Evolutionary conservation across 164 flowering plant genomes (phyloP), one percentile per base, ranked within the genome.

Genomic region (Berberis vulgaris): DNA sequence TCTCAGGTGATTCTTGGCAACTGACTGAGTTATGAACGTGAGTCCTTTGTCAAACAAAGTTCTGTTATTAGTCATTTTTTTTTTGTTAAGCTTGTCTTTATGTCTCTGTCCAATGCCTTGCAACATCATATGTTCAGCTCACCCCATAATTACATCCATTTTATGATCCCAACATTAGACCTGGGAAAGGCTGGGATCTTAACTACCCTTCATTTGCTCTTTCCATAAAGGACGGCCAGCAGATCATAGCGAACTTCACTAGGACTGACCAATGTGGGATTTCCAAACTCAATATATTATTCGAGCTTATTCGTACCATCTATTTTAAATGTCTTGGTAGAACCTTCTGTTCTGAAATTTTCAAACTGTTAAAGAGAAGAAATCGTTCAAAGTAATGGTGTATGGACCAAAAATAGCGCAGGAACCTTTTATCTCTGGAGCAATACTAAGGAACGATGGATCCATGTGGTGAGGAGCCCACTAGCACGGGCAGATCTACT

Each of bases 121-220:
- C 26, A 26, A 26, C 26, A 0, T 26, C 26, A 26, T 26, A 26
- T 0, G 26, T 26, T 26, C 26, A 26, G 26, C 26, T 26, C 26
- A 26, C 0, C 26, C 26, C 26, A 26, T 26, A 26, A 26, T 26
- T 0, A 26, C 26, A 26, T 26, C 26, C 26, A 26, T 26, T 26
- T 26, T 26, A 0, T 26, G n/a, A n/a, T n/a, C n/a, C 26, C 10
- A 52, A 26, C 72, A 73, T 61, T 12, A 7, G 53, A 64, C 69
- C 59, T 43, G 76, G 81, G 39, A 70, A 61, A 43, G 73, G 61
- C 1, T 78, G 80, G 79, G 79, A 75, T 69, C 71, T 83, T 43
- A 83, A 83, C 68, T 78, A 78, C 65, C 82, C 87, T 0, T 78
- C 84, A 5, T 79, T 80, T 58, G 68, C 83, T 1, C 56, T 83